Percentiles rank a stretch among this genome's conserved stretches.
phyloP scores from a whole-genome alignment of 495 filamentous ascomycete species.

The Xylaria scruposa region DNA sequence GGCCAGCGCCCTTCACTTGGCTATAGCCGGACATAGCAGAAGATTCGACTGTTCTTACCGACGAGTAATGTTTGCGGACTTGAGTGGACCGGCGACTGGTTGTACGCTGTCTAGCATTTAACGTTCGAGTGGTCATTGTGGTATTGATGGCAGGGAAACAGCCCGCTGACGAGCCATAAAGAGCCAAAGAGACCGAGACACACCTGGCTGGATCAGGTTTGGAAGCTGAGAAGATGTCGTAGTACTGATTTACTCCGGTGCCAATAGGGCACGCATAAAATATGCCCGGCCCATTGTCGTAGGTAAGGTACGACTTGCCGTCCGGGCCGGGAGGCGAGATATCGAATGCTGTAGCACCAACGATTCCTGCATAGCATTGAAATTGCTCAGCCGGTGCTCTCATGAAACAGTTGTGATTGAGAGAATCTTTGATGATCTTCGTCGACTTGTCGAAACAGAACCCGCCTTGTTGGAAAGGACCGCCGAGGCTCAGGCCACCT shows the following conservation, averaged over 20 bases:
- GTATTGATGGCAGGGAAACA: slow-evolving; percentile 25
- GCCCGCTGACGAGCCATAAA: slow-evolving; percentile 28
- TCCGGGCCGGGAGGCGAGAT: slow-evolving; percentile 17
- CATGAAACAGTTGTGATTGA: slow-evolving; percentile 42
- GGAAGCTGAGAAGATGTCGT: slow-evolving; percentile 33
- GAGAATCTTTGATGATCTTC: slow-evolving; percentile 36
- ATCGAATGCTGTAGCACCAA: slow-evolving; percentile 35
- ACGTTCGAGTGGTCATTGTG: neutral
- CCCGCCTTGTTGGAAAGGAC: slow-evolving; percentile 37
- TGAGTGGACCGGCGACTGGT: neutral
- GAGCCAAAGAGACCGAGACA: slow-evolving; percentile 31
- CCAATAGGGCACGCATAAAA: slow-evolving; percentile 37
- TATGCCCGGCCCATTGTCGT: slow-evolving; percentile 30
- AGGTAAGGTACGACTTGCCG: slow-evolving; percentile 34
- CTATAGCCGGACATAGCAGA: slow-evolving; percentile 14
- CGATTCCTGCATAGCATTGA: slow-evolving; percentile 36
- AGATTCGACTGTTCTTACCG: neutral
- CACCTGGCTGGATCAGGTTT: slow-evolving; percentile 31
- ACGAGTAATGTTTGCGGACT: slow-evolving; percentile 13
- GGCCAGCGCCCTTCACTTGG: slow-evolving; percentile 9
- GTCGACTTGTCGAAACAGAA: slow-evolving; percentile 39
- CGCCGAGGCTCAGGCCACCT: slow-evolving; percentile 37
- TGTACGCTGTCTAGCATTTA: neutral
- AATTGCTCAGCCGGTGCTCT: slow-evolving; percentile 36
- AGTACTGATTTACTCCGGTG: slow-evolving; percentile 24